Base-by-base conservation (phyloP, 192 early-diverging fungal genomes). In the Rhizoclosmatium globosum region DNA sequence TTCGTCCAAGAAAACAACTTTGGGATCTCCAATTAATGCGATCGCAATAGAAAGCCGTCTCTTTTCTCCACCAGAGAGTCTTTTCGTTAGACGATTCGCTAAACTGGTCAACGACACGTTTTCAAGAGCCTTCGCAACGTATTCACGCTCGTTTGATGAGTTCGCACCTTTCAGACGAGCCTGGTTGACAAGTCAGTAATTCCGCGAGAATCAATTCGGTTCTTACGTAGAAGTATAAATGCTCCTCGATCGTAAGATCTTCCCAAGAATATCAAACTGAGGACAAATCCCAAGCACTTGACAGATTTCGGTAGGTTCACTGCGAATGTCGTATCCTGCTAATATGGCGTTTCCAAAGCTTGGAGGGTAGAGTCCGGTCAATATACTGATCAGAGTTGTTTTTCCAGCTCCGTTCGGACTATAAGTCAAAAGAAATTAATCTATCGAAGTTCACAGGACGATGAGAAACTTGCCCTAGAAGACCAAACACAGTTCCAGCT, bases 231-330 rank as follows among this genome's bases (percentile, higher is more conserved):
- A 93, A 94, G 44, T 89, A 87, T 21, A 93, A 76, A 79, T 94
- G 92, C 79, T 94, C 94, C 11, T 81, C 84, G 3, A 91, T 88
- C 19, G 91, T 94, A 80, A 91, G 78, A 47, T 94, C 93, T 31
- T 91, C 91, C 93, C 94, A 94, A 94, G 80, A 79, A 93, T 90
- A 75, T 93, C 92, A 69, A 87, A 86, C 73, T 95, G 94, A 41
- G 94, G 93, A 68, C 94, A 95, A 23, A 94, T 88, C 44, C 93
- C 94, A 64, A 94, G 93, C 61, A 83, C 85, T n/a, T 83, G 74
- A 73, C 92, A 93, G 2, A 94, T 91, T 56, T 90, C 81, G 44
- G 78, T 74, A 59, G 83, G 86, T 31, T 93, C 70, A 0, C 85
- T 88, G 19, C 48, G 65, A 61, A 92, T 79, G 76, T 94, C 85